phyloP scores from a whole-genome alignment of 805 yeast species.

The Sugiyamaella chiloensis region DNA sequence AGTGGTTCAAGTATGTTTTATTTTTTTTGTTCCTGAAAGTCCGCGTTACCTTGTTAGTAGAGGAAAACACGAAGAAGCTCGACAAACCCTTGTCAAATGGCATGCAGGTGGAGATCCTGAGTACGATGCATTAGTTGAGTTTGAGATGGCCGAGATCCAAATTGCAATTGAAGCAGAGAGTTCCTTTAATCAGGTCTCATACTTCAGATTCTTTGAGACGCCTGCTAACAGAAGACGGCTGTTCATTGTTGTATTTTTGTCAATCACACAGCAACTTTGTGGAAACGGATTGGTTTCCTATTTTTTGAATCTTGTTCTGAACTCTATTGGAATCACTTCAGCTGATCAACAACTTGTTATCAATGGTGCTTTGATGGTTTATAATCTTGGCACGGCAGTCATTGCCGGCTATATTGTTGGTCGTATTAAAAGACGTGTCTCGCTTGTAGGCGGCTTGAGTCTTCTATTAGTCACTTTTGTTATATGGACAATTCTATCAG shows the following conservation, averaged over 20 bases:
- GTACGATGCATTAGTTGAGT: constrained; percentile 12
- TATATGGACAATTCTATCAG: constrained; percentile 36
- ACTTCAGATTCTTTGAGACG: constrained; percentile 2
- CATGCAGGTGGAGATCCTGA: constrained; percentile 20
- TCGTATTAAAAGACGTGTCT: constrained; percentile 1
- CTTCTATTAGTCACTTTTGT: constrained; percentile 6
- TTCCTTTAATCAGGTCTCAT: constrained; percentile 6
- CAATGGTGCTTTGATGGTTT: constrained; percentile 12
- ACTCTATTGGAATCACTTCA: constrained; percentile 50
- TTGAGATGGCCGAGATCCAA: constrained; percentile 9
- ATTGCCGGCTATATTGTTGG: constrained; percentile 9
- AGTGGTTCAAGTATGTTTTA: background rate
- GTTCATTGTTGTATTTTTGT: constrained; percentile 5
- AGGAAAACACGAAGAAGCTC: constrained; percentile 43
- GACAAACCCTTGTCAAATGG: constrained; percentile 33
- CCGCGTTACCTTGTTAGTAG: constrained; percentile 11
- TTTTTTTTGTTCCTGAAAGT: constrained; percentile 5
- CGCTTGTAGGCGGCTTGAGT: background rate
- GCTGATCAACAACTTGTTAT: constrained; percentile 13
- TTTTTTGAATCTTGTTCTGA: constrained; percentile 48
- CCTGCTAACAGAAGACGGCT: constrained; percentile 12
- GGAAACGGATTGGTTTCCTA: constrained; percentile 30
- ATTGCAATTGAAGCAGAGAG: constrained; percentile 1
- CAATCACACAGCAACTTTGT: constrained; percentile 13
- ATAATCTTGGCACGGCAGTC: constrained; percentile 7